phyloP scores from a whole-genome alignment of 129 eudicot genomes.

The Heracleum sosnowskyi region DNA sequence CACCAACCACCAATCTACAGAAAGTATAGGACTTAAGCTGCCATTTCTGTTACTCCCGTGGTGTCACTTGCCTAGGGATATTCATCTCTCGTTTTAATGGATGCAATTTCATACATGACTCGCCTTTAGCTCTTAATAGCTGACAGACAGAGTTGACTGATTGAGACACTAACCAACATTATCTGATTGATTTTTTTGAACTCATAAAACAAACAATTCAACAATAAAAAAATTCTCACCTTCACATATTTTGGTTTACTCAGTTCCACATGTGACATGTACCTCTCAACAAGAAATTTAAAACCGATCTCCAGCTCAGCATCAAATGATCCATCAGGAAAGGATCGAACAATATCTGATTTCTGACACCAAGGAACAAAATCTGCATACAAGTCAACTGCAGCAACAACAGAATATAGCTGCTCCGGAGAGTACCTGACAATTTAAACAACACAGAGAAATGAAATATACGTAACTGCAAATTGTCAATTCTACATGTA shows the following conservation, averaged over 20 bases:
- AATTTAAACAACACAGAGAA: neutral
- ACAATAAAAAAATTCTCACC: constrained; percentile 17
- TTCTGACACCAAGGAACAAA: constrained; percentile 93
- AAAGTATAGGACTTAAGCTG: neutral
- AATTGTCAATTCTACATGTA: neutral
- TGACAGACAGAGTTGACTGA: neutral
- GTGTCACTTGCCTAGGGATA: neutral
- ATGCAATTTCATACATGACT: neutral
- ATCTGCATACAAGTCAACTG: constrained; percentile 86
- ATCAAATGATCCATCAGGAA: constrained; percentile 80
- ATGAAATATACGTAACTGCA: neutral
- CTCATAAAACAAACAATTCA: neutral
- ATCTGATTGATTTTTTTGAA: neutral
- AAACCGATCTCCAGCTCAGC: constrained; percentile 94
- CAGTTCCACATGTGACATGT: constrained; percentile 69
- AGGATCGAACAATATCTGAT: constrained; percentile 53
- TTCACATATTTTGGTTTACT: constrained; percentile 54
- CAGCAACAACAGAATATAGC: constrained; percentile 83
- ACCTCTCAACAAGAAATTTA: constrained; percentile 79
- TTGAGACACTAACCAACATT: neutral
- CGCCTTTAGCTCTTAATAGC: neutral
- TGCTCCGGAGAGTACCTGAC: constrained; percentile 83
- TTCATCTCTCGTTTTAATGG: neutral
- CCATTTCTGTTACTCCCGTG: neutral
- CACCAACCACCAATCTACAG: neutral